Conservation (phyloP, 148 eudicot species). For the Fallopia convolvulus region DNA sequence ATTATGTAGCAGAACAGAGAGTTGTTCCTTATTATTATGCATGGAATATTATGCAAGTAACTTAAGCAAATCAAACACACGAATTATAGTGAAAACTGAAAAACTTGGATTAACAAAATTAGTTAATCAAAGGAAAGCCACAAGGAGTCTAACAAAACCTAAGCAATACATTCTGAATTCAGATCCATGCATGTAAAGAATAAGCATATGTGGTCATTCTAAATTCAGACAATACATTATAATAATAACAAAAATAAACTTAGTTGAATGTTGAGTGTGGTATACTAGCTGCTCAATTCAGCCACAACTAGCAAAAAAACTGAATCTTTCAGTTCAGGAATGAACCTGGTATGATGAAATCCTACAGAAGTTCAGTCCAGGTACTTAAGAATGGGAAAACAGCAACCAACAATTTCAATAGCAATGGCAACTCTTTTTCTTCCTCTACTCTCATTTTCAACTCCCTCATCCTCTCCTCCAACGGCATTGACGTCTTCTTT, state of each 20-base stretch:
- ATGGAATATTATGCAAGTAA: too few relatives aligned
- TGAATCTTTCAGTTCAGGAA: neutral
- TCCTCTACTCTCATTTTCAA: slow-evolving; percentile 24
- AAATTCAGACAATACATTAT: too few relatives aligned
- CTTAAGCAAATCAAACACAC: too few relatives aligned
- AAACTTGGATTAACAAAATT: too few relatives aligned
- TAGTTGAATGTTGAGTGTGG: neutral
- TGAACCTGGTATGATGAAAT: neutral
- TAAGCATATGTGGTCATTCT: too few relatives aligned
- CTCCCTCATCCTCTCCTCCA: slow-evolving; percentile 17
- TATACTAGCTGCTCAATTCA: slow-evolving; percentile 5
- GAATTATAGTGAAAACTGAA: too few relatives aligned
- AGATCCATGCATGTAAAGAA: neutral
- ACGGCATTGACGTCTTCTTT: neutral
- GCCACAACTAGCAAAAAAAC: neutral
- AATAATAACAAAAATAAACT: neutral
- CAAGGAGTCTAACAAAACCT: neutral
- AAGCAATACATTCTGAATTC: neutral
- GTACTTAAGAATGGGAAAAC: slow-evolving; percentile 53
- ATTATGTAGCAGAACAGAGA: too few relatives aligned
- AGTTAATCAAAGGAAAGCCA: too few relatives aligned
- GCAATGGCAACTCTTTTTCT: slow-evolving; percentile 40
- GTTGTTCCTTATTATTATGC: too few relatives aligned
- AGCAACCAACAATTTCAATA: slow-evolving; percentile 57
- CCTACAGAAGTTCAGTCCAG: slow-evolving; percentile 35